Base-by-base conservation (phyloP, 352 stramenopile genomes). In the Phytophthora idaei region DNA sequence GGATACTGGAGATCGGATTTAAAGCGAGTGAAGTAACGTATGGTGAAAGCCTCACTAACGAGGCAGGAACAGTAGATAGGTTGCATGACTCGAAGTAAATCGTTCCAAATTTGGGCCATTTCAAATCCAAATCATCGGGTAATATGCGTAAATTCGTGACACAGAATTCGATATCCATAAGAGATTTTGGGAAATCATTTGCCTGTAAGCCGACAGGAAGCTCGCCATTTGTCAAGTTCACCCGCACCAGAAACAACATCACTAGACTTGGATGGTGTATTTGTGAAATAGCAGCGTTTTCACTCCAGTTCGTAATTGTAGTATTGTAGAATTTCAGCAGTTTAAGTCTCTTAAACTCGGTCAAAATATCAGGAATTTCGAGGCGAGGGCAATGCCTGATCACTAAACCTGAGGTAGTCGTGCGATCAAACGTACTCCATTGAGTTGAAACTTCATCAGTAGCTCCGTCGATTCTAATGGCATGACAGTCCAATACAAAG, bases 281-380 rank as follows among this genome's bases (percentile, higher is more conserved):
- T 17, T 64, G 42, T 9, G 66, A 71, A 11, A 83, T 41, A 1
- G 70, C 70, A 15, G 74, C 72, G n/a, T 47, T 49, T 11, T 59
- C 46, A 7, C 57, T 52, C 76, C 74, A 86, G 10, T 45, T 46
- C 1, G 36, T 42, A 27, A 86, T 61, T 1, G 56, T 74, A 0
- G 69, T 75, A n/a, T 85, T 77, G 70, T 81, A 83, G 15, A 87
- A 45, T 7, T 68, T 67, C 7, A 72, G 10, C 7, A 53, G 17
- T 10, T 74, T 74, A 15, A 90, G 42, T 10, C 58, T 32, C 14
- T 74, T 70, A 34, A 87, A 61, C 21, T 78, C 49, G 1, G 44
- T 49, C 14, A 87, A 57, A 0, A n/a, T 51, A 0, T 53, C 25
- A 1, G 80, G 77, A 14, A 86, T 61, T 32, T 78, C 61, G 2